Conservation (phyloP, 2,329 filamentous ascomycete species). For the Fusarium tanahbumbuense region DNA sequence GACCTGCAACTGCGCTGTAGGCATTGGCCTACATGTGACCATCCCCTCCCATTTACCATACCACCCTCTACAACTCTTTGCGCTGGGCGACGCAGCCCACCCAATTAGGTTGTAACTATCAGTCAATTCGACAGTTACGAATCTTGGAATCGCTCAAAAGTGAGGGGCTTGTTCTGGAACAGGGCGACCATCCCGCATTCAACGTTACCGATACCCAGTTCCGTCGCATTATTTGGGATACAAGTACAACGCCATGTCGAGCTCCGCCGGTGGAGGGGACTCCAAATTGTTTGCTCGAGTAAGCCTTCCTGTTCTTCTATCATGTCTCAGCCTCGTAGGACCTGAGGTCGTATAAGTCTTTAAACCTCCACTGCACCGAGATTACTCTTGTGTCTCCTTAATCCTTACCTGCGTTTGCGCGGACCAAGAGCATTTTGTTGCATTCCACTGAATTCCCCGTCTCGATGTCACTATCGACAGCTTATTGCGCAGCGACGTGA, state of each 20-base stretch:
- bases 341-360: conserved; percentile 22
- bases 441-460: neutral
- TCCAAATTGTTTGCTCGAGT: conserved; percentile 99
- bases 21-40: conserved; percentile 46
- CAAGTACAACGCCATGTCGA: conserved; percentile 62
- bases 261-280: conserved; percentile 79
- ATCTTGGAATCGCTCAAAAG: conserved; percentile 29
- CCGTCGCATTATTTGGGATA: conserved; percentile 40
- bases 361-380: conserved; percentile 9
- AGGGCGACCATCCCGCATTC: conserved; percentile 41
- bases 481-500: conserved; percentile 14
- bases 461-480: conserved; percentile 23
- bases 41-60: conserved; percentile 35
- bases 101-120: conserved; percentile 44
- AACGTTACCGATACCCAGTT: conserved; percentile 33
- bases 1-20: conserved; percentile 32
- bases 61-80: conserved; percentile 43
- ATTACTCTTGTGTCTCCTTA: conserved; percentile 13
- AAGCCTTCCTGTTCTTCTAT: conserved; percentile 54
- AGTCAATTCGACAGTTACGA: conserved; percentile 21
- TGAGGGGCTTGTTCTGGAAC: conserved; percentile 43
- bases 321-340: conserved; percentile 35
- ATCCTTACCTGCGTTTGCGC: neutral
- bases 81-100: conserved; percentile 33
- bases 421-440: neutral